A percentile compares a stretch with the other conserved stretches of the same genome.
These are phyloP conservation scores for Teratosphaeria viscida DNA, from an alignment of 2,329 filamentous ascomycete genomes.

Conservation along the genomic window DNA sequence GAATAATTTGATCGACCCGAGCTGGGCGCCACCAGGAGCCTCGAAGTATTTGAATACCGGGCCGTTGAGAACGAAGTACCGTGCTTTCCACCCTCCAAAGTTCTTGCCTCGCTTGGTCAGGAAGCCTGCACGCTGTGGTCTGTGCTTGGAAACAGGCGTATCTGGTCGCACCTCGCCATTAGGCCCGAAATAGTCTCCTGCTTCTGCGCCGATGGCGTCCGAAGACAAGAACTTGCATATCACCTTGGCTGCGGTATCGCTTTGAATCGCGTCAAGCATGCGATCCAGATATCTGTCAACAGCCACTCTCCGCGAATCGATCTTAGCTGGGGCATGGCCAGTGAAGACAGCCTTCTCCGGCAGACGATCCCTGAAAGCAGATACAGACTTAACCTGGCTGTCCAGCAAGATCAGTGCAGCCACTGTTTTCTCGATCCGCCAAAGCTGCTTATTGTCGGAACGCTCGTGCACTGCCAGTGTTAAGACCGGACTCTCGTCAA, in stretches of 20 bases:
- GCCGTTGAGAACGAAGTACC: conserved; percentile 60
- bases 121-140: conserved; percentile 73
- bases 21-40: conserved; percentile 74
- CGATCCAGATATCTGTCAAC: conserved; percentile 79
- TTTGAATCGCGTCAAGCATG: conserved; percentile 71
- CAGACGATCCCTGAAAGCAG: conserved; percentile 58
- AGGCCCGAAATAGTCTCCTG: conserved; percentile 33
- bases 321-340: conserved; percentile 84
- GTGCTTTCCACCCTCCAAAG: conserved; percentile 95
- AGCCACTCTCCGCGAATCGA: conserved; percentile 73
- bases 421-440: conserved; percentile 90
- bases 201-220: conserved; percentile 51
- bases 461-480: conserved; percentile 77
- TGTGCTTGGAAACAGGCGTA: conserved; percentile 48
- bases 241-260: conserved; percentile 63
- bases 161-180: conserved; percentile 20
- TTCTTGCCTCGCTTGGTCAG: conserved; percentile 96
- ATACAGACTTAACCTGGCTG: conserved; percentile 62
- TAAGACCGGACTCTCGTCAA: conserved; percentile 89
- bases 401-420: conserved; percentile 72
- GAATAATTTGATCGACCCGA: conserved; percentile 86
- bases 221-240: conserved; percentile 78
- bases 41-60: conserved; percentile 82
- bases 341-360: conserved; percentile 81
- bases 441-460: conserved; percentile 66